phyloP scores from a whole-genome alignment of 2,329 filamentous ascomycete species.

The Parascedosporium putredinis region DNA sequence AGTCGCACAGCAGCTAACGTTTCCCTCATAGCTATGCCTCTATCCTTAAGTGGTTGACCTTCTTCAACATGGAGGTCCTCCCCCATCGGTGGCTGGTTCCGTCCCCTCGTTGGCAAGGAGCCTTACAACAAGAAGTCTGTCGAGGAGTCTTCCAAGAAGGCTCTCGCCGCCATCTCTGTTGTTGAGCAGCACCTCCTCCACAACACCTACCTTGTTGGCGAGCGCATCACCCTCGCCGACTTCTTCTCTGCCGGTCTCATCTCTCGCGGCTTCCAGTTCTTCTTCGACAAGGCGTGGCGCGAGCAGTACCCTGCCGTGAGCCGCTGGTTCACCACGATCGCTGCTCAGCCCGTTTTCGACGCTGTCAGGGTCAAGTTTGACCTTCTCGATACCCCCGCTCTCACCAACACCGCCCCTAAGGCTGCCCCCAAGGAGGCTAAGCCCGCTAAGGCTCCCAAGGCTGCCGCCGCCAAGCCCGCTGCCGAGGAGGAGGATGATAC shows the following conservation, averaged over 20 bases:
- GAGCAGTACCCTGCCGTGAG: constrained; percentile 70
- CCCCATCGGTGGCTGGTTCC: constrained; percentile 69
- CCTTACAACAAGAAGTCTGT: constrained; percentile 98
- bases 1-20: neutral
- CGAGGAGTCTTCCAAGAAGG: constrained; percentile 64
- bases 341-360: constrained; percentile 86
- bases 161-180: constrained; percentile 57
- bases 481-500: constrained; percentile 98
- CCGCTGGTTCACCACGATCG: constrained; percentile 91
- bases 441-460: constrained; percentile 52
- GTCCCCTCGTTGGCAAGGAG: constrained; percentile 68
- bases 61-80: constrained; percentile 82
- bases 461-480: constrained; percentile 38
- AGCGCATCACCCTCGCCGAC: constrained; percentile 95
- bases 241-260: constrained; percentile 73
- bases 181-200: constrained; percentile 80
- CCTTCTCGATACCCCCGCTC: constrained; percentile 75
- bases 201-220: constrained; percentile 96
- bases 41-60: constrained; percentile 97
- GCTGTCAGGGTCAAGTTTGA: constrained; percentile 65
- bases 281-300: constrained; percentile 89
- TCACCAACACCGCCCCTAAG: constrained; percentile 58
- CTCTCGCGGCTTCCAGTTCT: constrained; percentile 80
- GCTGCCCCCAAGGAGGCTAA: constrained; percentile 25
- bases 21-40: constrained; percentile 60